Evolutionary conservation across 306 rosid genomes (phyloP).

Genomic region (Senna tora): DNA sequence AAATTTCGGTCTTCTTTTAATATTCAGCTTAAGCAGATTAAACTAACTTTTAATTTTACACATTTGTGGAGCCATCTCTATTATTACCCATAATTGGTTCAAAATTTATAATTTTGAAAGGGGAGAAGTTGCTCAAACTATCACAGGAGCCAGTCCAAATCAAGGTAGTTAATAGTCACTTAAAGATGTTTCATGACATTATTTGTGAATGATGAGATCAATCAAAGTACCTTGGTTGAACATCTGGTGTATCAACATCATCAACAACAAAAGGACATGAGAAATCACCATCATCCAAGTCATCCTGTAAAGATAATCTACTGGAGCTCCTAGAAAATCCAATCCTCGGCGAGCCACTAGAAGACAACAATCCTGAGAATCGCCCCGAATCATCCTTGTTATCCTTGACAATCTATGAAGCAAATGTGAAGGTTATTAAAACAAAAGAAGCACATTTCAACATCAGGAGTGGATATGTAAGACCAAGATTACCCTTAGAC

Average conservation of each 20-base stretch:
- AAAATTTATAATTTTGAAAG: neutral
- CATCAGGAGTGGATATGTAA: constrained; percentile 33
- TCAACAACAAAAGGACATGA: constrained; percentile 82
- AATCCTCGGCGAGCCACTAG: constrained; percentile 81
- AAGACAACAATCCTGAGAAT: constrained; percentile 82
- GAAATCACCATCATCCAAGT: constrained; percentile 73
- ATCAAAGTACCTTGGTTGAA: constrained; percentile 60
- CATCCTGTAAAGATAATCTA: constrained; percentile 84
- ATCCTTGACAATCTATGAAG: constrained; percentile 62
- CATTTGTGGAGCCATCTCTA: neutral
- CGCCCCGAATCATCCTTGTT: constrained; percentile 85
- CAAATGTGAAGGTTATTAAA: constrained; percentile 41
- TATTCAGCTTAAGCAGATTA: constrained; percentile 32
- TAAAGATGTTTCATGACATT: constrained; percentile 22
- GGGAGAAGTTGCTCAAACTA: constrained; percentile 9
- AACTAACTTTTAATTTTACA: constrained; percentile 12
- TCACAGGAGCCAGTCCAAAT: constrained; percentile 3
- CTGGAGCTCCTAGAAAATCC: constrained; percentile 90
- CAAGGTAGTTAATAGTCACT: constrained; percentile 15
- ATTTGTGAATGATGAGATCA: constrained; percentile 22
- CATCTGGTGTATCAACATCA: constrained; percentile 72
- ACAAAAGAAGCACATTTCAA: constrained; percentile 31
- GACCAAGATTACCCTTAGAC: constrained; percentile 66
- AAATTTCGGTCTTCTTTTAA: constrained; percentile 10
- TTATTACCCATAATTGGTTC: constrained; percentile 13